Evolutionary conservation across 257 asterid genomes (phyloP).

Genomic region (Paraleonurus japonicus): DNA sequence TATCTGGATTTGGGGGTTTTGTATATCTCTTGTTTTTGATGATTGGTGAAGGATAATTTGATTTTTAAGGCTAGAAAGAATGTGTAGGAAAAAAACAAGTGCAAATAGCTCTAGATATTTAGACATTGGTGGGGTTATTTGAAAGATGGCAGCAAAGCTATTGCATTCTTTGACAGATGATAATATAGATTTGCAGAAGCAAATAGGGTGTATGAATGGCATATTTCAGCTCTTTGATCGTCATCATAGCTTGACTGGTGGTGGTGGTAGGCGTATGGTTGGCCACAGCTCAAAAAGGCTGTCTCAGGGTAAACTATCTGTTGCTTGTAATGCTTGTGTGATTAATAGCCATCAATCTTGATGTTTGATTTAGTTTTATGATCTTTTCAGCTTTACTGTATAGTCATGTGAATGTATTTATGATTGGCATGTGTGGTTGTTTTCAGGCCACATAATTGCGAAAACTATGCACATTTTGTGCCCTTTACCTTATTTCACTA

Average conservation of each 20-base stretch:
- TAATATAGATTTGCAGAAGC: conserved; percentile 76
- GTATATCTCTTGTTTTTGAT: neutral
- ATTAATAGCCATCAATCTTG: neutral
- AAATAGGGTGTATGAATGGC: conserved; percentile 93
- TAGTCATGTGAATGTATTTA: neutral
- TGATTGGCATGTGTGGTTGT: neutral
- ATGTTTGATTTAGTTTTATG: neutral
- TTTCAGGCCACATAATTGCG: neutral
- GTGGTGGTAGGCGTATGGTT: conserved; percentile 41
- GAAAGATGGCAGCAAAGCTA: conserved; percentile 75
- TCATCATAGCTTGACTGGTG: conserved; percentile 45
- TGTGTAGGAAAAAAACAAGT: neutral
- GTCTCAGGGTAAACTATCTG: conserved; percentile 47
- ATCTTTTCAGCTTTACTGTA: too few species aligned
- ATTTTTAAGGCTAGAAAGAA: neutral
- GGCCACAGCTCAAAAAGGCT: conserved; percentile 46
- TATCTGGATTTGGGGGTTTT: neutral
- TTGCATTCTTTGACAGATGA: conserved; percentile 85
- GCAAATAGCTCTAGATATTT: too few species aligned
- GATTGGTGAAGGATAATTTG: neutral
- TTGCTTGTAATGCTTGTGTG: too few species aligned
- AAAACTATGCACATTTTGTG: neutral
- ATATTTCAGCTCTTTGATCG: conserved; percentile 85
- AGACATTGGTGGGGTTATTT: neutral
- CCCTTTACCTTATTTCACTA: neutral